Evolutionary conservation across 1,284 basidiomycete genomes (phyloP).

Genomic region (Puccinia horiana): DNA sequence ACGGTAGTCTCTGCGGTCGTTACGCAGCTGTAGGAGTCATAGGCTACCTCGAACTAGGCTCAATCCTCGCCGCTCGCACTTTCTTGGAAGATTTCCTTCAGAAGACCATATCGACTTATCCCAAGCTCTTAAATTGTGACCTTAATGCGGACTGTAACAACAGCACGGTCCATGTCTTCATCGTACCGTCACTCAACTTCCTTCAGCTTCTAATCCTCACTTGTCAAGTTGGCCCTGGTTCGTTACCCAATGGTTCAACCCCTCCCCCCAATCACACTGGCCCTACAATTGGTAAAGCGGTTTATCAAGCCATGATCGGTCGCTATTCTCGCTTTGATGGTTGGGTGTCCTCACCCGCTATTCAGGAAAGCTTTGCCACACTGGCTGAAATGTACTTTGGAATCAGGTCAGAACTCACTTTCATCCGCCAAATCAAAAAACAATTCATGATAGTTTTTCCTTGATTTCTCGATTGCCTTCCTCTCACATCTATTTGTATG

Average conservation of each 20-base stretch:
- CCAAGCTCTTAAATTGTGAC: constrained; percentile 13
- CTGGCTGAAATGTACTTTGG: constrained; percentile 43
- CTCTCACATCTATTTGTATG: background rate
- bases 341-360: constrained; percentile 11
- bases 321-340: constrained; percentile 28
- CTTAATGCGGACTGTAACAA: constrained; percentile 15
- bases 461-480: background rate
- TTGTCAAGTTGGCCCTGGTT: constrained; percentile 45
- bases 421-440: background rate
- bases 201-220: constrained; percentile 37
- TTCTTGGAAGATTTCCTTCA: constrained; percentile 38
- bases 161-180: constrained; percentile 18
- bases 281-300: constrained; percentile 33
- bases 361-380: constrained; percentile 29
- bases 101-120: constrained; percentile 15
- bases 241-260: constrained; percentile 18
- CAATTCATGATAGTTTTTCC: no score
- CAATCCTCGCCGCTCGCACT: constrained; percentile 15
- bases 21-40: constrained; percentile 31
- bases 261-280: constrained; percentile 24
- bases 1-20: constrained; percentile 24
- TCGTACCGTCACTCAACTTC: constrained; percentile 36
- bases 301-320: constrained; percentile 42
- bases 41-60: constrained; percentile 37
- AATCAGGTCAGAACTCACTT: constrained; percentile 18